Evolutionary conservation across 352 stramenopile genomes (phyloP), one percentile per base, ranked within the genome.

Genomic region (Peronosclerospora sorghi): DNA sequence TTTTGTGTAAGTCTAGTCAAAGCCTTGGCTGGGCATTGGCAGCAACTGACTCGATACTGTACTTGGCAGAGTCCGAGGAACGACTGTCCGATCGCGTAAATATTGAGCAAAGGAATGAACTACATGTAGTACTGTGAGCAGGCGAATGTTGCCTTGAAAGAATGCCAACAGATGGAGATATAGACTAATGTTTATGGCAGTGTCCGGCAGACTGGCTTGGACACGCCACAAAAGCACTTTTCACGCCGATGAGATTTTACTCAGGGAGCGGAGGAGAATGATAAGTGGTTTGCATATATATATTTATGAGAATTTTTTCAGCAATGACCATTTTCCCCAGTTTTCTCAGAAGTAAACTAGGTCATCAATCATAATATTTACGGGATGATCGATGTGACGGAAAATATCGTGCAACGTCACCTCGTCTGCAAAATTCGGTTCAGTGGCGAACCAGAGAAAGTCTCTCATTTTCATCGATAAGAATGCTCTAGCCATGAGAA

Each of bases 351-450:
- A 26, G 21, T 26, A 26, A 26, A 26, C 4, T 26, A 63, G 56
- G 23, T 79, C 66, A 41, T 87, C 73, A 42, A 87, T 80, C 69
- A n/a, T 73, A 85, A 80, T 71, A 30, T 82, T 86, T 21, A 79
- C 48, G 21, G 87, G 45, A 38, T 84, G 73, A 45, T 90, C 74
- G 19, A 72, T 52, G 15, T 86, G 66, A 27, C 85, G 41, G 19
- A 87, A 71, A 32, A 83, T 55, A 19, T 73, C 59, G 5, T 85
- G 45, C 23, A 86, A 38, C 1, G 73, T 52, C 18, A 83, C 42
- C 27, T 85, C 66, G 34, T 87, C 71, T 20, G 67, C 65, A 41
- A 75, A 83, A 20, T 55, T 40, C 69, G 59, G 42, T 89, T 62
- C 15, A 72, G 45, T 2, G 69, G 71, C 4, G 66, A 62, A 4